Percentiles rank a stretch among this genome's conserved stretches.
Evolutionary conservation across 768 basidiomycete species (phyloP).

Genomic region (Collybia mongolica): DNA sequence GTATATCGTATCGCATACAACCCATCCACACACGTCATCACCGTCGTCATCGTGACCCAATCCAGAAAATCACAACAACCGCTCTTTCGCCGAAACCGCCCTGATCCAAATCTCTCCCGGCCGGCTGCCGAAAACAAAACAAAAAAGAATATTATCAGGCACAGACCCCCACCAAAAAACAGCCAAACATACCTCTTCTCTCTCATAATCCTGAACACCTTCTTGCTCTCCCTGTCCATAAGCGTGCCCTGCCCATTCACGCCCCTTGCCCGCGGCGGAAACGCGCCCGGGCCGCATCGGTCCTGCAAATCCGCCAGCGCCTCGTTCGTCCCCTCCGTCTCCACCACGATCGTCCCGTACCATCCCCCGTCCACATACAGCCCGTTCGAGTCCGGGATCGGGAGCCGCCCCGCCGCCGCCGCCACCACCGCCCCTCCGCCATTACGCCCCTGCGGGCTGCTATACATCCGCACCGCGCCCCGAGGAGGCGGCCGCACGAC

Average conservation of each 20-base stretch:
- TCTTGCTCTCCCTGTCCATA: constrained; percentile 40
- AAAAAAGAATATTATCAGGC: no score
- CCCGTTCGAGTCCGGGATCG: constrained; percentile 50
- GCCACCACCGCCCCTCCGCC: no score
- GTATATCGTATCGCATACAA: no score
- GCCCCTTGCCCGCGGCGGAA: constrained; percentile 55
- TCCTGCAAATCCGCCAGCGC: constrained; percentile 74
- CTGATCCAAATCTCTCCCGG: constrained; percentile 75
- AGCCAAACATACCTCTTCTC: constrained; percentile 64
- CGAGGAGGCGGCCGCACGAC: constrained; percentile 51
- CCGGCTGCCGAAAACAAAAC: constrained; percentile 39
- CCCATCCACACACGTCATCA: no score
- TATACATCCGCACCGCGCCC: no score
- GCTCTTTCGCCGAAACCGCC: constrained; percentile 65
- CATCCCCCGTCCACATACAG: constrained; percentile 74
- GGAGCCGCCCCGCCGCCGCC: constrained; percentile 43
- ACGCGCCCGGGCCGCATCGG: constrained; percentile 66
- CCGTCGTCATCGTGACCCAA: no score
- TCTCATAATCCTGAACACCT: constrained; percentile 70
- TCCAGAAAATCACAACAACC: constrained; percentile 35
- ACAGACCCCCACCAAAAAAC: constrained; percentile 7
- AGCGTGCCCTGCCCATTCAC: constrained; percentile 32
- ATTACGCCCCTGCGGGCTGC: no score
- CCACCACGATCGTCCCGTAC: constrained; percentile 81
- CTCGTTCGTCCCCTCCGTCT: constrained; percentile 88